Evolutionary conservation across 228 moss, liverwort and hornwort species (phyloP).

Genomic region (Sphagnum magellanicum): DNA sequence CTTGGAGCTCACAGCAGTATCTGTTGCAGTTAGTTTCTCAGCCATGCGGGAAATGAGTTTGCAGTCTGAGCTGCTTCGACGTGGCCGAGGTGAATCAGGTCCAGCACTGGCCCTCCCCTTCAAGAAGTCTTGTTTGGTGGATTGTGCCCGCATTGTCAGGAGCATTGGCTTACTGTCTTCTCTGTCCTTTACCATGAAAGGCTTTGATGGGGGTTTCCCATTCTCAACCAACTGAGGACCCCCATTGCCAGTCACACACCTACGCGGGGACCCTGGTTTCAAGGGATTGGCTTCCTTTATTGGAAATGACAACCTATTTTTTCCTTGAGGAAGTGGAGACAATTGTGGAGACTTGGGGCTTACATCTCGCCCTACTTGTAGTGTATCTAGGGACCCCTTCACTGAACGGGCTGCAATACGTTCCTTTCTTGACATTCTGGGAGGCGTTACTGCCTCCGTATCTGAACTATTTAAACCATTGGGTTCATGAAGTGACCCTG

Average conservation of each 20-base stretch:
- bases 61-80: constrained; percentile 44
- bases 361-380: constrained; percentile 27
- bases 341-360: constrained; percentile 26
- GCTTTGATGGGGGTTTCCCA: constrained; percentile 22
- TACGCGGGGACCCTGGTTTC: constrained; percentile 22
- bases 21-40: constrained; percentile 20
- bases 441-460: constrained; percentile 9
- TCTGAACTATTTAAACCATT: constrained; percentile 7
- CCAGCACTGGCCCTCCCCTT: constrained; percentile 56
- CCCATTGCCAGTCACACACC: background rate
- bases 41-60: constrained; percentile 37
- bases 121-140: constrained; percentile 44
- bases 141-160: constrained; percentile 23
- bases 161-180: constrained; percentile 42
- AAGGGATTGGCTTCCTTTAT: constrained; percentile 20
- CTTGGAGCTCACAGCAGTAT: background rate
- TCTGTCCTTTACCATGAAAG: constrained; percentile 27
- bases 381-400: constrained; percentile 22
- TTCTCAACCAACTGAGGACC: constrained; percentile 17
- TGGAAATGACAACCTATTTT: constrained; percentile 14
- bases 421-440: constrained; percentile 29
- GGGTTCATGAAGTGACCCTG: constrained; percentile 17
- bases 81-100: constrained; percentile 44
- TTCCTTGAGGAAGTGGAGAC: constrained; percentile 18
- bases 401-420: constrained; percentile 23